Evolutionary conservation across 805 yeast genomes (phyloP).

Genomic region (Kluyveromyces lactis): DNA sequence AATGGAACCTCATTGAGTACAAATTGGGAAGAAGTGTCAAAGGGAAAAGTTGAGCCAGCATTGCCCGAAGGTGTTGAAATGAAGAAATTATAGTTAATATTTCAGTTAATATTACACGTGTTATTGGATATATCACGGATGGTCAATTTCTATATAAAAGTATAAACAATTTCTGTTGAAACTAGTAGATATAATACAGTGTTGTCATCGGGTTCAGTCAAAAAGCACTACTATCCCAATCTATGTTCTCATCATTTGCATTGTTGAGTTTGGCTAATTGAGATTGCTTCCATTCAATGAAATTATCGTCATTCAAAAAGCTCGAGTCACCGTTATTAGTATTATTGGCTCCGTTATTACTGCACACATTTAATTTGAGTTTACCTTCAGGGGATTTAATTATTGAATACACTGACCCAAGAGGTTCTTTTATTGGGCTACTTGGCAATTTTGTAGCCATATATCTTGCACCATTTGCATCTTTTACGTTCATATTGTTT

Average conservation of each 20-base stretch:
- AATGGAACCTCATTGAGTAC: constrained; percentile 92
- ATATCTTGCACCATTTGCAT: neutral
- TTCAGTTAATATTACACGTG: too few relatives aligned
- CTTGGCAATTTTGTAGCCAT: constrained; percentile 7
- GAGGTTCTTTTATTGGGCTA: constrained; percentile 24
- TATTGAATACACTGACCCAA: constrained; percentile 24
- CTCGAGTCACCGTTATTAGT: constrained; percentile 21
- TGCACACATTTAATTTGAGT: constrained; percentile 17
- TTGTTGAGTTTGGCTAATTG: constrained; percentile 23
- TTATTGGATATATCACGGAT: too few relatives aligned
- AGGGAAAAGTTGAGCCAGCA: constrained; percentile 50
- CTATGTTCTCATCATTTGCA: constrained; percentile 3
- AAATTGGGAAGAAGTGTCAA: constrained; percentile 81
- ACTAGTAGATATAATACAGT: too few relatives aligned
- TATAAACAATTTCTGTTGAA: too few relatives aligned
- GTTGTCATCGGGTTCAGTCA: neutral
- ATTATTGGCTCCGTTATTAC: neutral
- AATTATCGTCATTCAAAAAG: constrained; percentile 25
- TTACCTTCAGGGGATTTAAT: constrained; percentile 28
- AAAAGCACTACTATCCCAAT: constrained; percentile 10
- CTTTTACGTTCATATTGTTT: neutral
- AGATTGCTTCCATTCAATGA: constrained; percentile 23
- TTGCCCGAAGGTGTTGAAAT: constrained; percentile 74
- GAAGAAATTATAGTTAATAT: constrained; percentile 36
- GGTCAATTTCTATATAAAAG: too few relatives aligned